Base-by-base conservation (phyloP, 495 filamentous ascomycete species). In the Penicillium lividum region DNA sequence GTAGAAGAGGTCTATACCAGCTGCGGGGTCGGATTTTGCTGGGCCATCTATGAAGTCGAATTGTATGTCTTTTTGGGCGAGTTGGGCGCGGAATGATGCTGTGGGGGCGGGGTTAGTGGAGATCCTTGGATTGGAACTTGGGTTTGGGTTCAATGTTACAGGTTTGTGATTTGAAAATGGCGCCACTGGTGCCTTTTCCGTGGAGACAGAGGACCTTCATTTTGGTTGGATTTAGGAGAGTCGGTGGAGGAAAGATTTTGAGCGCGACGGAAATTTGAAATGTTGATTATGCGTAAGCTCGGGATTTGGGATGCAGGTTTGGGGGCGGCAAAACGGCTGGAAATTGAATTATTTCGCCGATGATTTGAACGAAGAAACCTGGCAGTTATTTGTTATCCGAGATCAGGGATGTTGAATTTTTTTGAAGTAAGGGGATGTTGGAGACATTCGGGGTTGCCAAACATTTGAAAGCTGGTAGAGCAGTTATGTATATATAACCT, bases 201-300 rank as follows among this genome's bases (percentile, higher is more conserved):
- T 89, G 86, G 16, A 89, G 82, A 57, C 84, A 84, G 43, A 89
- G 80, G 53, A 89, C 66, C 59, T 73, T 79, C 78, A 87, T 86
- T 22, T 45, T 68, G 36, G 15, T 42, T 51, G 15, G 36, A 5
- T 8, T 33, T 16, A 2, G 16, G 28, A 16, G 33, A 51, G 30
- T 22, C 29, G 34, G 34, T 52, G 7, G 33, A 31, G 13, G 46
- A 28, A 15, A 47, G 44, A 13, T 28, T 28, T 47, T 8, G 8
- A 7, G 45, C 45, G 45, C 27, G 45, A 13, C 28, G 22, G 7
- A 28, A 2, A 22, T 22, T 22, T 22, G 8, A 28, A 13, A 27
- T 47, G 45, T 29, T 27, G 45, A 18, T 27, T 3, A 47, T 25
- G 11, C n/a, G 45, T 29, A 27, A 29, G 18, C 22, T 4, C 11